Evolutionary conservation across 1,139 yeast genomes (phyloP).

Genomic region (Lodderomyces beijingensis): DNA sequence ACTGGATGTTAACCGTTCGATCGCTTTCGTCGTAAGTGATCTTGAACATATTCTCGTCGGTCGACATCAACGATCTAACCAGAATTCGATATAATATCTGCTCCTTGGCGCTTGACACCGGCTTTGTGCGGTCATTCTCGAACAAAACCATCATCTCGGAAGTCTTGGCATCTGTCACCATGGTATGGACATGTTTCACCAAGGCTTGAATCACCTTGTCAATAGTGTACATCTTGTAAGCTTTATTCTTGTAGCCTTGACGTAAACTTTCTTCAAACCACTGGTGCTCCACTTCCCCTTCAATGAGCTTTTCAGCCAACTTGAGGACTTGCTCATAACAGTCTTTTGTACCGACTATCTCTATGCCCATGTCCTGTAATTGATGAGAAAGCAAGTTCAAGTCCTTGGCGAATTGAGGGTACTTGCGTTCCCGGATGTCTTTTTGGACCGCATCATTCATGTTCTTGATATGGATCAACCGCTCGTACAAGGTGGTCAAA

Average conservation of each 20-base stretch:
- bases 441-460: conserved; percentile 63
- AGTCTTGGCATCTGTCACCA: conserved; percentile 77
- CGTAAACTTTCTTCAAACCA: conserved; percentile 95
- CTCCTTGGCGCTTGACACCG: conserved; percentile 70
- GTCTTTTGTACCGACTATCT: conserved; percentile 60
- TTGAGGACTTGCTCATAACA: conserved; percentile 75
- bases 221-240: conserved; percentile 86
- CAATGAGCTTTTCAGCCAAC: conserved; percentile 72
- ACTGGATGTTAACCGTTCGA: conserved; percentile 66
- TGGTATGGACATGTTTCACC: conserved; percentile 80
- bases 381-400: conserved; percentile 79
- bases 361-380: conserved; percentile 74
- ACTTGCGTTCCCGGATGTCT: conserved; percentile 62
- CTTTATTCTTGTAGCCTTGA: conserved; percentile 91
- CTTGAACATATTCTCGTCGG: conserved; percentile 91
- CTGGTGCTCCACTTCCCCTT: conserved; percentile 89
- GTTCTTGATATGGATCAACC: conserved; percentile 72
- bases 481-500: conserved; percentile 72
- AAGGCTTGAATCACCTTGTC: conserved; percentile 90
- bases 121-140: conserved; percentile 69
- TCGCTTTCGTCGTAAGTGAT: conserved; percentile 60
- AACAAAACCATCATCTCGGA: conserved; percentile 76
- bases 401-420: conserved; percentile 84
- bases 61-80: conserved; percentile 73
- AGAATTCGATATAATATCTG: conserved; percentile 90